Base-by-base conservation (phyloP, 2,329 filamentous ascomycete species). In the Phialophora macrospora region DNA sequence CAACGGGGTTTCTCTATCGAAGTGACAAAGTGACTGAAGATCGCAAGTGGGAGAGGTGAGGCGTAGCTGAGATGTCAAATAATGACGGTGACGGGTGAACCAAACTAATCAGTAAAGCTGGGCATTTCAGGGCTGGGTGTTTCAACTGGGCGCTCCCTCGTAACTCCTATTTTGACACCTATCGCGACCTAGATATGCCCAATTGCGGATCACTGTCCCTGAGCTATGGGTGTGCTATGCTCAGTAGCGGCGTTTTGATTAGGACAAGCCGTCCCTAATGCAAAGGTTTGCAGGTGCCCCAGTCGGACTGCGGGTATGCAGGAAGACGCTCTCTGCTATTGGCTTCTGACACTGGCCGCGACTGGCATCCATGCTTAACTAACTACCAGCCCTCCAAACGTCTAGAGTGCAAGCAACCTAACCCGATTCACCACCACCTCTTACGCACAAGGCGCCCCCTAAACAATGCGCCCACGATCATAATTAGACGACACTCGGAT, bases 111-210 rank as follows among this genome's bases (percentile, higher is more conserved):
- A 30, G 26, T 38, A 17, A 48, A 60, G 60, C 60, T 57, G 46
- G 48, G 49, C 41, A 51, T 52, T 34, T 63, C 44, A 48, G 61
- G 67, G 55, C 62, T 66, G 48, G 66, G 66, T 68, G 67, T 68
- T 66, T 68, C 67, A 68, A 68, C 60, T 55, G 58, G 67, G 63
- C 55, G 30, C 24, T 11, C 46, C 32, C 34, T 32, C 44, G 24
- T 38, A 28, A 28, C 57, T 49, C 20, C 55, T 41, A 38, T 55
- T 55, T 55, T 26, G 30, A 65, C 63, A 57, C 63, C 24, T 54
- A 55, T 58, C 34, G 51, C 63, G 57, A 55, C 22, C 4, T 34
- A 14, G 55, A 57, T 44, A 44, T 51, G 58, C 58, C 48, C 54
- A 51, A 49, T 55, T 48, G 54, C 61, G 52, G 26, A 41, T 51